Percentiles rank a stretch among this genome's conserved stretches.
These are phyloP conservation scores for Saccharomycopsis fermentans DNA, from an alignment of 805 yeast species.

Conservation along the genomic window DNA sequence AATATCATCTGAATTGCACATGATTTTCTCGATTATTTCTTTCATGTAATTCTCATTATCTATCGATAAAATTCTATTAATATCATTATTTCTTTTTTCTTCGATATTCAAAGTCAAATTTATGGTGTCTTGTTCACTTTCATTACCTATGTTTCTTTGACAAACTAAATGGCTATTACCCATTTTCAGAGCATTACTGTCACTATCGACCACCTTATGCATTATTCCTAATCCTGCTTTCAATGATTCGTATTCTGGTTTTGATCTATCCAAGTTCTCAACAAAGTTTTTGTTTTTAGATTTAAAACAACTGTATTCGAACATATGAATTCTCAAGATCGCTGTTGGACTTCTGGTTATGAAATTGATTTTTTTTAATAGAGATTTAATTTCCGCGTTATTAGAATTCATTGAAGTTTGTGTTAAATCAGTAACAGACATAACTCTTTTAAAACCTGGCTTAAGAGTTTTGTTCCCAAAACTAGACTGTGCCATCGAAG, in stretches of 20 bases:
- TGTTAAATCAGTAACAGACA: constrained; percentile 16
- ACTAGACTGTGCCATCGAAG: not conserved
- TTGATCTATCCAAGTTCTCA: not conserved
- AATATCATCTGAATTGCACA: not conserved
- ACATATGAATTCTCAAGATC: constrained; percentile 4
- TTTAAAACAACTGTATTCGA: constrained; percentile 7
- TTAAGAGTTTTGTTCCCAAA: not conserved
- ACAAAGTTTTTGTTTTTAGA: not conserved
- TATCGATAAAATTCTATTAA: not conserved
- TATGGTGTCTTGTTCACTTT: not conserved
- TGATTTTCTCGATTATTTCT: not conserved
- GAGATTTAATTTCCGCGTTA: not conserved
- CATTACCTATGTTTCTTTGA: not conserved
- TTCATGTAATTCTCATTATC: constrained; percentile 8
- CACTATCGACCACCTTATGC: not conserved
- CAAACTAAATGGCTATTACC: not conserved
- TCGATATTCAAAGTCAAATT: not conserved
- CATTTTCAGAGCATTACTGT: not conserved
- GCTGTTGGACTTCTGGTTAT: constrained; percentile 8
- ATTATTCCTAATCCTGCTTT: not conserved
- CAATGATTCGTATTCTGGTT: not conserved
- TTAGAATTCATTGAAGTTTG: constrained; percentile 14
- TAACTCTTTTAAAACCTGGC: not conserved
- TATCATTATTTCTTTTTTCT: too few relatives aligned
- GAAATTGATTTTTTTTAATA: constrained; percentile 4